Evolutionary conservation across 2,329 filamentous ascomycete species (phyloP), one percentile per base, ranked within the genome.

Genomic region (Pseudogymnoascus sp.): DNA sequence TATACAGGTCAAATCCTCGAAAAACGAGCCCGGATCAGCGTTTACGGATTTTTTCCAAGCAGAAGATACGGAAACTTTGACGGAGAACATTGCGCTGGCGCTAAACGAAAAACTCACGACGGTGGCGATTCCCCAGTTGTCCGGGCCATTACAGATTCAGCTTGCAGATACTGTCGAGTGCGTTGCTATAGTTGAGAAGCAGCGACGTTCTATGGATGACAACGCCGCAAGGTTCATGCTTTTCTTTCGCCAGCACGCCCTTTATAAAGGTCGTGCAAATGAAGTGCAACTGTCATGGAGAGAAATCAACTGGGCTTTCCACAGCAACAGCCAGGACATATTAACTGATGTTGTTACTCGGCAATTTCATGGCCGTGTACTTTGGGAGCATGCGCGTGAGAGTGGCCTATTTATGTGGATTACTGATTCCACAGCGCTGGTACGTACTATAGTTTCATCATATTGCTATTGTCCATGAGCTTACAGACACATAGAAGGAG

Each of bases 321-420:
- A 94, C 70, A 92, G 89, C 41, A 84, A 78, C 9, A 90, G 91
- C 63, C 94, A 99, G 73, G 93, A 97, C 71, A 92, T 97, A 39
- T 77, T 97, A 15, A 79, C 89, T 0, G 90, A 96, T 71, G 86
- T 96, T 68, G 88, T 96, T 8, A 85, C 86, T 9, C 80, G 84
- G 17, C 90, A 95, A 68, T 92, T 88, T 67, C 88, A 92, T 65
- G 87, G 88, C 1, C 87, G 84, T 63, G 81, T 97, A 77, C 77
- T 87, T 5, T 99, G 94, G 94, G 83, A 88, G 65, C 83, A 92
- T 68, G 94, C 93, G 1, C 82, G 88, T 54, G 88, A 95, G 71
- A 90, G 88, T 66, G 94, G 94, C 9, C 81, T 97, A 61, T 97
- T 96, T 71, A 93, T 97, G 86, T 99, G 94, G 93, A 80, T 99